phyloP scores from a whole-genome alignment of 2,329 filamentous ascomycete genomes.

The Fusarium nanum region DNA sequence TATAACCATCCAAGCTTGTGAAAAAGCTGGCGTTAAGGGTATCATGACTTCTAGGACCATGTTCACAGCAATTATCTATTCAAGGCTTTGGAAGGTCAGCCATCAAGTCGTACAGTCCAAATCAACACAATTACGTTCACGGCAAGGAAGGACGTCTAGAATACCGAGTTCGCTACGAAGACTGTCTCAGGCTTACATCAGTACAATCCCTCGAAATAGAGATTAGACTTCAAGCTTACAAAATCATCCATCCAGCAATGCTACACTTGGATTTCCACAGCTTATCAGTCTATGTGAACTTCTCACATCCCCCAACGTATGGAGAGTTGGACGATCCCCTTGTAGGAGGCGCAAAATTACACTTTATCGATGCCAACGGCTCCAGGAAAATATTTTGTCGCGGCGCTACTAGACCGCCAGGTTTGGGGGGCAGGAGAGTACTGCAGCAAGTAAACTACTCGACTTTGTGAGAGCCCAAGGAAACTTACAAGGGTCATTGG shows the following conservation, averaged over 20 bases:
- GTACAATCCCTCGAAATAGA: no score
- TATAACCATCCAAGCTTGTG: neutral
- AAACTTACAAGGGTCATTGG: accelerated
- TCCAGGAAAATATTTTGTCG: neutral
- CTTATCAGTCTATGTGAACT: accelerated
- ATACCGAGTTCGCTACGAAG: no score
- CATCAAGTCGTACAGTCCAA: no score
- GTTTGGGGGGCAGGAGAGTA: neutral
- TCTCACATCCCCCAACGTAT: neutral
- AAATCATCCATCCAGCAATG: accelerated
- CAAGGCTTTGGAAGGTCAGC: no score
- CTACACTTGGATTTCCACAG: neutral
- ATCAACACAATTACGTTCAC: no score
- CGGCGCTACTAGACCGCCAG: neutral
- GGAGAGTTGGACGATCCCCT: neutral
- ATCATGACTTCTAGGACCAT: no score
- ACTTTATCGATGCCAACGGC: no score
- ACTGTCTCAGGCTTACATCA: no score
- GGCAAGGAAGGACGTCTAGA: no score
- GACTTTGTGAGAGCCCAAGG: neutral
- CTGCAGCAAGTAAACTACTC: neutral
- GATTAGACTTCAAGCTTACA: neutral
- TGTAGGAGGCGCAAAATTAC: neutral
- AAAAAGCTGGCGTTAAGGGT: no score
- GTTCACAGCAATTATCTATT: accelerated